phyloP scores from a whole-genome alignment of 768 basidiomycete species.

The Lentinula aciculospora region DNA sequence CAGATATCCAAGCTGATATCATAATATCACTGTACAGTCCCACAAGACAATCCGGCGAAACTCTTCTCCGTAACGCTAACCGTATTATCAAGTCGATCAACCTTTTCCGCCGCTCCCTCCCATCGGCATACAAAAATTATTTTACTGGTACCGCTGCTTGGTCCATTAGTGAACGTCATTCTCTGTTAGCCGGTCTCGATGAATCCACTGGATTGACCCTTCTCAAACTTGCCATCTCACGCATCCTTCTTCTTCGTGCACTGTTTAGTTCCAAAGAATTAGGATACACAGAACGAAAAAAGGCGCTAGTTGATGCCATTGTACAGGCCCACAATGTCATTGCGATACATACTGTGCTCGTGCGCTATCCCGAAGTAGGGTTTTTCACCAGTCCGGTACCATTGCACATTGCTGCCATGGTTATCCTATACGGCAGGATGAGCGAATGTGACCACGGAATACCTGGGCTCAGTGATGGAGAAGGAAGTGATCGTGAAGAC shows the following conservation, averaged over 20 bases:
- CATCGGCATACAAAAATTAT: slow-evolving; percentile 67
- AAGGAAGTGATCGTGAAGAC: slow-evolving; percentile 33
- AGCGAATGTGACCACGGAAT: slow-evolving; percentile 52
- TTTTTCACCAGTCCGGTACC: slow-evolving; percentile 90
- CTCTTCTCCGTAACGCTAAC: slow-evolving; percentile 70
- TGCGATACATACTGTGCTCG: slow-evolving; percentile 77
- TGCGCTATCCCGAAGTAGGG: slow-evolving; percentile 78
- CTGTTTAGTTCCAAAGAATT: slow-evolving; percentile 76
- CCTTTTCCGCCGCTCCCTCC: slow-evolving; percentile 63
- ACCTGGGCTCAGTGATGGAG: slow-evolving; percentile 47
- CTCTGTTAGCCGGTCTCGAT: slow-evolving; percentile 67
- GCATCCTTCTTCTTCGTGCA: slow-evolving; percentile 73
- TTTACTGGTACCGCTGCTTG: slow-evolving; percentile 78
- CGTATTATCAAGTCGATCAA: slow-evolving; percentile 75
- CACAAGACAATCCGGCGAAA: slow-evolving; percentile 60
- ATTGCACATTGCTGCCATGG: slow-evolving; percentile 87
- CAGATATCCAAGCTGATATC: slow-evolving; percentile 85
- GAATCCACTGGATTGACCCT: slow-evolving; percentile 81
- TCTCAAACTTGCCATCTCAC: slow-evolving; percentile 76
- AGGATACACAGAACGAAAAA: slow-evolving; percentile 55
- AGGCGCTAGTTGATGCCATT: slow-evolving; percentile 77
- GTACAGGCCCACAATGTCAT: slow-evolving; percentile 86
- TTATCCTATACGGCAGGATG: slow-evolving; percentile 84
- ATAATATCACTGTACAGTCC: slow-evolving; percentile 83
- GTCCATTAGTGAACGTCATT: slow-evolving; percentile 56